Base-by-base conservation (phyloP, 2,329 filamentous ascomycete genomes). In the Alternaria hordeiaustralica region DNA sequence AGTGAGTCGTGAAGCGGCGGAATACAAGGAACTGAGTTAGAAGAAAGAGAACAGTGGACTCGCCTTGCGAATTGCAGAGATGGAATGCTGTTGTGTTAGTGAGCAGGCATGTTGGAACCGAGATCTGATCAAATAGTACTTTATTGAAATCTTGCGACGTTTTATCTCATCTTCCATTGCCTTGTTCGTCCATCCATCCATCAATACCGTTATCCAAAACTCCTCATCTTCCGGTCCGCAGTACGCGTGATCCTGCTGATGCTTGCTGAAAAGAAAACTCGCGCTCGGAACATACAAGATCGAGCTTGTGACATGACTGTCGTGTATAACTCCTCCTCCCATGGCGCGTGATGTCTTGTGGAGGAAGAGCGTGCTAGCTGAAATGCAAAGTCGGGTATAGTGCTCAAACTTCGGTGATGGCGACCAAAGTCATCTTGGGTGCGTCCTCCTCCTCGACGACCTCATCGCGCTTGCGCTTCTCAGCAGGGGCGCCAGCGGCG, bases 391-490 rank as follows among this genome's bases (percentile, higher is more conserved):
- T 28, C 57, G 53, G 51, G 33, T 45, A 56, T 57, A 59, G 44
- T 47, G 53, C 60, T 76, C 64, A 79, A 44, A 79, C 76, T 62
- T 79, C 77, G 13, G 77, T 79, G 63, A 80, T 80, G 55, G 78
- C 78, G 28, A 80, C 76, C n/a, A 80, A 71, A 13, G 78, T 80
- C 77, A 80, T 78, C 72, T 79, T 80, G 18, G 76, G 78, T 53
- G 71, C 69, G 46, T 78, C 74, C 13, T 60, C 61, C 62, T 79
- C 76, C 6, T 69, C 70, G 11, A 76, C 73, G 20, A 76, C 75
- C 49, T 77, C 76, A 8, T 64, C 58, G 33, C 74, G 74, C 73
- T 75, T 78, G 11, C 21, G 55, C 56, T 64, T 63, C 51, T 7
- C 56, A 15, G 44, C 55, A 11, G 57, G 41, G n/a, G 63, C 57